Evolutionary conservation across 192 early-diverging fungal genomes (phyloP).

Genomic region (Backusella australiensis): DNA sequence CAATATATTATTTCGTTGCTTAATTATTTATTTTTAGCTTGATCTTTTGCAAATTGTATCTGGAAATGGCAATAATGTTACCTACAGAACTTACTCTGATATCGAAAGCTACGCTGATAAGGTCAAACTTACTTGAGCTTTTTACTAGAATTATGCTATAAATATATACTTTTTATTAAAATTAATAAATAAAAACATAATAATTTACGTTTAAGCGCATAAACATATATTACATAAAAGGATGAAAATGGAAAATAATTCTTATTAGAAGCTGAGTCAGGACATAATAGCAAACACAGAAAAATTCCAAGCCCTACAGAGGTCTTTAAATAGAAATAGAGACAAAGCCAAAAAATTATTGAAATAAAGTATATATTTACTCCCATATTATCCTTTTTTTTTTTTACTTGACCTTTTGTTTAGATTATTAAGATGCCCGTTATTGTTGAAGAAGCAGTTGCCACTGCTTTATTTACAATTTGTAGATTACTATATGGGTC

Average conservation of each 20-base stretch:
- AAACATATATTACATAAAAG: not conserved
- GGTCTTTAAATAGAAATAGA: not conserved
- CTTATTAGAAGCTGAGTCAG: not conserved
- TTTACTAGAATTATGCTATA: not conserved
- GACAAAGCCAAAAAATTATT: not conserved
- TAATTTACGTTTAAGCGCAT: not conserved
- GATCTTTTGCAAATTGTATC: slow-evolving; percentile 33
- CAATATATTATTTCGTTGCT: not conserved
- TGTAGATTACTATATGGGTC: not conserved
- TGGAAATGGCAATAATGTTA: slow-evolving; percentile 17
- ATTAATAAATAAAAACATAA: not conserved
- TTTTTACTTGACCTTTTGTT: not conserved
- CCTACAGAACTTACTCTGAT: slow-evolving; percentile 23
- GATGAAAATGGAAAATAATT: not conserved
- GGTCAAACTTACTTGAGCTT: not conserved
- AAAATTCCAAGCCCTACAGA: not conserved
- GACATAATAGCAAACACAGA: not conserved
- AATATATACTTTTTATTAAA: not conserved
- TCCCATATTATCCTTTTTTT: not conserved
- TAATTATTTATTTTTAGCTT: not conserved
- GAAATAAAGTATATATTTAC: not conserved
- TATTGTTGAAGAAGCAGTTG: not conserved
- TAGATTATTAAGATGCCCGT: not conserved
- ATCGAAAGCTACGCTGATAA: slow-evolving; percentile 21
- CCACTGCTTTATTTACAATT: not conserved